Evolutionary conservation across 1,284 basidiomycete species (phyloP).

Genomic region (Tilletia walkeri): DNA sequence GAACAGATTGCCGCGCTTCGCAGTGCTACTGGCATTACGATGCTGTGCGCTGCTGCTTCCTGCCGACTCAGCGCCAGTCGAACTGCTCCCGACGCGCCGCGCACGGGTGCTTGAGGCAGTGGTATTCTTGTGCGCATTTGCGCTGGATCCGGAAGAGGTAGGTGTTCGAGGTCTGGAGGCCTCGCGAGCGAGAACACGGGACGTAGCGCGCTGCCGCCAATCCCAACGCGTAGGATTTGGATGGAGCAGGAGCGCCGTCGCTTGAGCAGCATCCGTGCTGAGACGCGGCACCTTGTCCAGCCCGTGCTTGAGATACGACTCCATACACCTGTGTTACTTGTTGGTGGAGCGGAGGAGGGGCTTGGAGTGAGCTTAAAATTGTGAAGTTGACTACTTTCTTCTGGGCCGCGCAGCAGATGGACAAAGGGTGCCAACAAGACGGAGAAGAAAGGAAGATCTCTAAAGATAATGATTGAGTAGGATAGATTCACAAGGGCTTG

Average conservation of each 20-base stretch:
- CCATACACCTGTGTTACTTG: background rate
- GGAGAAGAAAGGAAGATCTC: background rate
- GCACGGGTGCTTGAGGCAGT: too few relatives aligned
- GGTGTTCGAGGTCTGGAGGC: background rate
- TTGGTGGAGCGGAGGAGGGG: background rate
- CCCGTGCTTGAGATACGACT: constrained; percentile 14
- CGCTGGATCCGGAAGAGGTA: too few relatives aligned
- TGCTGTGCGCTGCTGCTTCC: background rate
- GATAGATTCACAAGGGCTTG: constrained; percentile 5
- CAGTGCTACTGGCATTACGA: constrained; percentile 1
- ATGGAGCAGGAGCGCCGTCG: background rate
- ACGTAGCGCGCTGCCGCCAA: constrained; percentile 12
- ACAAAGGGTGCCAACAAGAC: background rate
- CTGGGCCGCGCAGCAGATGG: too few relatives aligned
- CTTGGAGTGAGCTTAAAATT: background rate
- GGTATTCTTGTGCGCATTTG: too few relatives aligned
- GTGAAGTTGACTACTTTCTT: too few relatives aligned
- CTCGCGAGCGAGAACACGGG: constrained; percentile 1
- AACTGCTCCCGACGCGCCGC: too few relatives aligned
- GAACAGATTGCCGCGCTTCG: background rate
- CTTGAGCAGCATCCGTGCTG: background rate
- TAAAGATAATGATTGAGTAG: background rate
- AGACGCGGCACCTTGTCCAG: constrained; percentile 17
- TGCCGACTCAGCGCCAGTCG: too few relatives aligned
- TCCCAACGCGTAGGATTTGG: constrained; percentile 7